Evolutionary conservation across 805 yeast genomes (phyloP).

Genomic region (Kregervanrija pseudodelftensis): DNA sequence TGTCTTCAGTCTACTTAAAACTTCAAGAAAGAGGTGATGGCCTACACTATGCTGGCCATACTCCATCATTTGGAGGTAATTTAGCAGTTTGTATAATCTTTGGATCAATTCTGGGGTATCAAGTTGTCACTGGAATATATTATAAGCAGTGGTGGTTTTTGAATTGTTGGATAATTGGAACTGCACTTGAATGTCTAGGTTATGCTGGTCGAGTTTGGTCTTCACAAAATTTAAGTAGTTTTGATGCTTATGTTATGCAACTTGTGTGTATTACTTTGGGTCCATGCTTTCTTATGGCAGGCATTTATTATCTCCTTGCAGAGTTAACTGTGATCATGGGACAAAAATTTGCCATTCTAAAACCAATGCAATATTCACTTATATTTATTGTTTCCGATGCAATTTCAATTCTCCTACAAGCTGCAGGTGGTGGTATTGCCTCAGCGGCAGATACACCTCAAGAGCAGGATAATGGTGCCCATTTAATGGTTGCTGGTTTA

Average conservation of each 20-base stretch:
- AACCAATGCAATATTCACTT: conserved; percentile 48
- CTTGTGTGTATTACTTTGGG: conserved; percentile 59
- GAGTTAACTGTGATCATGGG: conserved; percentile 56
- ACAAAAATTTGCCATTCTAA: conserved; percentile 36
- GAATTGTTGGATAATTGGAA: conserved; percentile 44
- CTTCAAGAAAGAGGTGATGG: no score
- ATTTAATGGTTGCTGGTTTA: conserved; percentile 68
- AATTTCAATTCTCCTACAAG: conserved; percentile 54
- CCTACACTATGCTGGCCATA: conserved; percentile 29
- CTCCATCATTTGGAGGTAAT: conserved; percentile 52
- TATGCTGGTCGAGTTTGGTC: conserved; percentile 50
- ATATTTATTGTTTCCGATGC: conserved; percentile 59
- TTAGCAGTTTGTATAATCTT: conserved; percentile 46
- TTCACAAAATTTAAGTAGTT: conserved; percentile 23
- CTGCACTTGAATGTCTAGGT: conserved; percentile 56
- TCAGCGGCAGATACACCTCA: conserved; percentile 32
- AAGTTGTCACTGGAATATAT: conserved; percentile 34
- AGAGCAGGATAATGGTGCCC: conserved; percentile 11
- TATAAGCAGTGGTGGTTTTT: conserved; percentile 62
- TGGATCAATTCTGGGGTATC: conserved; percentile 37
- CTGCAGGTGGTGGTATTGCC: conserved; percentile 65
- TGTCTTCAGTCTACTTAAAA: no score
- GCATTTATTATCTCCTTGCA: conserved; percentile 60
- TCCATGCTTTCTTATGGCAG: conserved; percentile 76
- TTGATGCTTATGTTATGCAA: conserved; percentile 46